Evolutionary conservation across 2,329 filamentous ascomycete species (phyloP).

Genomic region (Rhinocladiella similis): DNA sequence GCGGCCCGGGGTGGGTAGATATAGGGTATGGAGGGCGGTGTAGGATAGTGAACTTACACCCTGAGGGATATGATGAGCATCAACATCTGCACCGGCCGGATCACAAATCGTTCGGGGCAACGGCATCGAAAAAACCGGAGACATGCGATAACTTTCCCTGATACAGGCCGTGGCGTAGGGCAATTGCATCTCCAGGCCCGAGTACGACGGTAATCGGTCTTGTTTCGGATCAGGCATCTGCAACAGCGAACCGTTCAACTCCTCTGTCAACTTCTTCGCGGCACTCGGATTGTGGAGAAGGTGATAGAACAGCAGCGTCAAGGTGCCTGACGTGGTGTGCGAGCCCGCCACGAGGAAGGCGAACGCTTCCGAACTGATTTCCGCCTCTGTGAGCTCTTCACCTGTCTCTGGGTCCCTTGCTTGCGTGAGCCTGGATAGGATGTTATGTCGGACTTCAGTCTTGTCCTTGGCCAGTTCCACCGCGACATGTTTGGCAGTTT

Average conservation of each 20-base stretch:
- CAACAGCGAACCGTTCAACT: background rate
- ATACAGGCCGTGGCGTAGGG: slow-evolving; percentile 15
- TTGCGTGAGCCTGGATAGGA: slow-evolving; percentile 11
- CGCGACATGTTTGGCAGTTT: slow-evolving; percentile 2
- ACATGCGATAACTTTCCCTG: slow-evolving; percentile 11
- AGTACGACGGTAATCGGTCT: slow-evolving; percentile 2
- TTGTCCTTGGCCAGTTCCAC: slow-evolving; percentile 10
- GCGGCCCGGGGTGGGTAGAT: no score
- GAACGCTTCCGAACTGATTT: slow-evolving; percentile 17
- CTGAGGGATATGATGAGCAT: slow-evolving; percentile 9
- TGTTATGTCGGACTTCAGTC: slow-evolving; percentile 7
- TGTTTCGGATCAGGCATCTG: background rate
- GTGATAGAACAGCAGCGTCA: slow-evolving; percentile 44
- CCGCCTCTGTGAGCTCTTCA: slow-evolving; percentile 6
- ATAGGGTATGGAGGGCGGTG: background rate
- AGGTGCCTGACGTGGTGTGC: slow-evolving; percentile 43
- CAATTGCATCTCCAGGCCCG: slow-evolving; percentile 17
- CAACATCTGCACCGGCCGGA: slow-evolving; percentile 3
- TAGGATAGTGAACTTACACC: slow-evolving; percentile 7
- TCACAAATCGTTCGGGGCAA: slow-evolving; percentile 6
- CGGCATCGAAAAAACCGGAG: slow-evolving; percentile 13
- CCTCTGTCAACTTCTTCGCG: slow-evolving; percentile 8
- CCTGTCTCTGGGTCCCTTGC: slow-evolving; percentile 16
- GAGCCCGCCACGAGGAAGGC: slow-evolving; percentile 32
- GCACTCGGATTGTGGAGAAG: slow-evolving; percentile 31